These are phyloP conservation scores for Tremella mesenterica DNA, from an alignment of 768 basidiomycete species.

Conservation along the genomic window DNA sequence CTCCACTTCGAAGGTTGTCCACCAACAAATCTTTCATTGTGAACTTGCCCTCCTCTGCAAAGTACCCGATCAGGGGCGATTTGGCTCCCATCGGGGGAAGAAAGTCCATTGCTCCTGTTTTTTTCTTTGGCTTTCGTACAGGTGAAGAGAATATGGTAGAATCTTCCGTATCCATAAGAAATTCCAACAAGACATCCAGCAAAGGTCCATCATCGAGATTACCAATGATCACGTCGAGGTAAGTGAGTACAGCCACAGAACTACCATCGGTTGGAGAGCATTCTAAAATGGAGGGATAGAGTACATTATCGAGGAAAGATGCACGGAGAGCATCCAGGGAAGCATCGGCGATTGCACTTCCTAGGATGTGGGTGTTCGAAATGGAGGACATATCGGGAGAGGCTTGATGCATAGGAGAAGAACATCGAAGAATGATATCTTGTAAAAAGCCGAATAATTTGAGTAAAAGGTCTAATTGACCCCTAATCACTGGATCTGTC, in stretches of 20 bases:
- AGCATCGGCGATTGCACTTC: slow-evolving; percentile 69
- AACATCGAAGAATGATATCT: slow-evolving; percentile 62
- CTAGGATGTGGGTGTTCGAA: slow-evolving; percentile 53
- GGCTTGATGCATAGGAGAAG: slow-evolving; percentile 6
- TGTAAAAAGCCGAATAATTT: slow-evolving; percentile 85
- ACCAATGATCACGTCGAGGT: slow-evolving; percentile 61
- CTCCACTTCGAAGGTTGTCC: slow-evolving; percentile 64
- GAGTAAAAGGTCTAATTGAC: slow-evolving; percentile 76
- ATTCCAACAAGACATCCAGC: slow-evolving; percentile 13
- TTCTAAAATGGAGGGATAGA: slow-evolving; percentile 87
- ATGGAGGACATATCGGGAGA: slow-evolving; percentile 7
- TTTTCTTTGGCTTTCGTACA: not conserved
- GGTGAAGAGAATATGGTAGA: not conserved
- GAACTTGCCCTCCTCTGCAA: slow-evolving; percentile 78
- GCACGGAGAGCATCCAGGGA: slow-evolving; percentile 72
- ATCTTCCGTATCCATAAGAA: slow-evolving; percentile 11
- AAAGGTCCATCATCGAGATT: slow-evolving; percentile 33
- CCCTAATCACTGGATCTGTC: slow-evolving; percentile 63
- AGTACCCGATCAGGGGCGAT: slow-evolving; percentile 50
- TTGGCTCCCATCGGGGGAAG: slow-evolving; percentile 59
- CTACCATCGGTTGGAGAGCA: slow-evolving; percentile 91
- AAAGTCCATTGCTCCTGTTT: slow-evolving; percentile 79
- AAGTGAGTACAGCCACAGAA: slow-evolving; percentile 89
- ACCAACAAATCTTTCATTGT: slow-evolving; percentile 81
- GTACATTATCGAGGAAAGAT: slow-evolving; percentile 83